Base-by-base conservation (phyloP, 2,329 filamentous ascomycete species). In the Fusarium pseudograminearum region DNA sequence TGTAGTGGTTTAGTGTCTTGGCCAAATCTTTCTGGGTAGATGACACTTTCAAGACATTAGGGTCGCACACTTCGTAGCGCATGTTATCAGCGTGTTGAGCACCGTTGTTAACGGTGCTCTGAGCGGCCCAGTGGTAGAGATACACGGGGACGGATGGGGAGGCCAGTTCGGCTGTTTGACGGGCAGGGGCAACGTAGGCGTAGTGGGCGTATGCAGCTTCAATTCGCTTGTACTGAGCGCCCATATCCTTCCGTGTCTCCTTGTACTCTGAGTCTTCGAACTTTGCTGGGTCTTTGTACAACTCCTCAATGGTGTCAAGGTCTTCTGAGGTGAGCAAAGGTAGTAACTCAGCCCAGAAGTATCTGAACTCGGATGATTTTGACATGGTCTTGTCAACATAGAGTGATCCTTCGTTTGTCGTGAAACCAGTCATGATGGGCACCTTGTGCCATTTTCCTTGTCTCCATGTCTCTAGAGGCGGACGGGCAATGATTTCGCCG, bases 351-450 rank as follows among this genome's bases (percentile, higher is more conserved):
- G 79, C 77, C 80, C 91, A 92, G 76, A 93, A 92, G 0, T 77
- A 62, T 2, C 81, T 81, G 73, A 92, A 90, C 4, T 89, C 82
- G 0, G 78, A 78, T 1, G 84, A 79, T 3, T 80, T 80, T 5
- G 82, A 80, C 65, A 86, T 81, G 7, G 75, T 69, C 31, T 82
- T 78, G 0, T 89, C 84, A 2, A 92, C 86, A 72, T 92, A 93
- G 33, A 85, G 78, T 1, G 88, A 85, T 5, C 90, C 91, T 76
- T 93, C 91, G 71, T 93, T 90, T 40, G 87, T 86, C 73, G 89
- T 89, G 79, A 89, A 93, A 4, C 91, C 91, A 0, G 90, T 92
- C 61, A 93, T 80, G 41, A 93, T 86, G 2, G 75, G 75, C 0
- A 77, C 62, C 26, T 74, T 75, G 56, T 75, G 74, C 74, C 74